phyloP scores from a whole-genome alignment of 176 grass and related monocot genomes.

The Oryza punctata region DNA sequence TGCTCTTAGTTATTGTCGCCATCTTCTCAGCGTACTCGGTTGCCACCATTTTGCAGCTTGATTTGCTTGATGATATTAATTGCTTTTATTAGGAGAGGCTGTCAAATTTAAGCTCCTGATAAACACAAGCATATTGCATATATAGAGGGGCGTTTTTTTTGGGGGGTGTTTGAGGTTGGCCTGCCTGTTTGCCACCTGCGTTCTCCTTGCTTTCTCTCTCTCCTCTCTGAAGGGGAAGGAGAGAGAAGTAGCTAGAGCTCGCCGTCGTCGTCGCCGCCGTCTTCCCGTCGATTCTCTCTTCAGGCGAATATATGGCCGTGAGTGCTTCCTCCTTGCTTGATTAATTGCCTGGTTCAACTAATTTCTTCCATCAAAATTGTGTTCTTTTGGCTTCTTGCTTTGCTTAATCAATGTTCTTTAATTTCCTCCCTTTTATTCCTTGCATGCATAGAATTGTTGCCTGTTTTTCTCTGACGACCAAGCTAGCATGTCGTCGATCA shows the following conservation, averaged over 20 bases:
- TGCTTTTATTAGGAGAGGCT: slow-evolving; percentile 43
- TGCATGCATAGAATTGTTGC: not conserved
- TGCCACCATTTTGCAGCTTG: slow-evolving; percentile 29
- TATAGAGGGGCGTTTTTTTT: not conserved
- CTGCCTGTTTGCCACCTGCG: not conserved
- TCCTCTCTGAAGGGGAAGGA: slow-evolving; percentile 25
- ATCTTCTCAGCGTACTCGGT: not conserved
- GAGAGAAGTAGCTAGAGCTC: not conserved
- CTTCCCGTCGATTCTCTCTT: not conserved
- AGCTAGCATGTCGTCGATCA: not conserved
- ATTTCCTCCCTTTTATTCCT: not conserved
- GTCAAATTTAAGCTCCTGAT: slow-evolving; percentile 37
- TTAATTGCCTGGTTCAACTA: not conserved
- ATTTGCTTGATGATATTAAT: slow-evolving; percentile 1
- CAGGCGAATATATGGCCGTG: slow-evolving; percentile 46
- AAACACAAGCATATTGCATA: not conserved
- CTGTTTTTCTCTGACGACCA: not conserved
- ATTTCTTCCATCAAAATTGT: not conserved
- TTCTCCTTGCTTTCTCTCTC: not conserved
- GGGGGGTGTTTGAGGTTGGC: not conserved
- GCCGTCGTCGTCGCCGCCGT: not conserved
- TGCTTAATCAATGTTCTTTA: not conserved
- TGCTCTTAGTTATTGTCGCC: not conserved
- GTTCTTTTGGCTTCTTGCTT: not conserved
- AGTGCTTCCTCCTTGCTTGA: not conserved